Evolutionary conservation across 345 rosid species (phyloP), one percentile per base, ranked within the genome.

Genomic region (Salix caprea): DNA sequence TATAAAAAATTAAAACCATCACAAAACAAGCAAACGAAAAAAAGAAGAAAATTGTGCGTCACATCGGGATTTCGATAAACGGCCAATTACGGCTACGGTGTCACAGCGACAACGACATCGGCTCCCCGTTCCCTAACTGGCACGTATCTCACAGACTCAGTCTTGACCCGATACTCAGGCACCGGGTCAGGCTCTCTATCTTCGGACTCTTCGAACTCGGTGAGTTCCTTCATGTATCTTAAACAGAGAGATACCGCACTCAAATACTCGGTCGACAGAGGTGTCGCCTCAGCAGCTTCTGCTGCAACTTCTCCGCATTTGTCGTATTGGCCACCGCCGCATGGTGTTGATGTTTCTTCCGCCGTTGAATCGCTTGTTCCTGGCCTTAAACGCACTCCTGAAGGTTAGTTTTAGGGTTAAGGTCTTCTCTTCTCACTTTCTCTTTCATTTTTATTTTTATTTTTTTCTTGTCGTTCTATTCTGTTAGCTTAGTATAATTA

Each of bases 311-410:
- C 74, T 2, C 64, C 64, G 12, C 75, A 69, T 62, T 81, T 62
- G 37, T 64, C 69, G 54, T 68, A 79, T 4, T 65, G 42, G 42
- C 71, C 74, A 0, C 77, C 77, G 77, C 87, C 87, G 0, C 86
- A 89, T 18, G 87, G 87, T 1, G 82, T 84, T 16, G 90, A 86
- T 54, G 75, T 73, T 68, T 48, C 87, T 18, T 13, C 74, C 67
- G 56, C 83, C 61, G 82, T 80, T 39, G 90, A 88, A 48, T 83
- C 87, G 21, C 70, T 78, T 6, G 83, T 84, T 72, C 80, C 89
- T 28, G 84, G 84, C 23, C 74, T 84, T 72, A 90, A 90, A 78
- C 93, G 93, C 82, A 70, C 90, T 58, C 82, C 93, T 61, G 91
- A 88, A 79, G 90, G 91, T 87, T 69, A 70, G 48, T 58, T 58